Evolutionary conservation across 1,139 yeast genomes (phyloP), one percentile per base, ranked within the genome.

Genomic region (Suhomyces guaymorum): DNA sequence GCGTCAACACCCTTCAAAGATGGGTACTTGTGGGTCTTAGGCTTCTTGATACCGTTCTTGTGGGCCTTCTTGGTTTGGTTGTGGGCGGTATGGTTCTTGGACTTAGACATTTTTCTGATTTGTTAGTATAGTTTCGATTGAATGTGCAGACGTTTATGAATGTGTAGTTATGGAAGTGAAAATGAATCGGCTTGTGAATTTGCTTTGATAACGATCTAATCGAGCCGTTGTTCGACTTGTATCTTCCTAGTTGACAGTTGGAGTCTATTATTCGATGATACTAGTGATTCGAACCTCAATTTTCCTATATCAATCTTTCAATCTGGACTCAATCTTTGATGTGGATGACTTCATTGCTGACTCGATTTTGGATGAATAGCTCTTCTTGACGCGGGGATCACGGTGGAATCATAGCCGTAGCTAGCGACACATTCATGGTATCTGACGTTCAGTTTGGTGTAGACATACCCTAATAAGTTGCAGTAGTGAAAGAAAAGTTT

Each of bases 11-110:
- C 96, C 79, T 87, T 90, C 75, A 88, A 81, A 54, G 97, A 89
- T 59, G 97, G 96, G 82, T 90, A 88, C 80, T 87, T 90, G 95
- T 81, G 75, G 68, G 96, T 84, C 82, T 78, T 85, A 63, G 97
- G 96, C 90, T 90, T 92, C 87, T 90, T 92, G 80, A 92, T 92
- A 78, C 98, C 98, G 87, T 92, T 92, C 73, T 82, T 90, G 96
- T 92, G 98, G 66, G 97, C 97, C 95, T 92, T 92, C 73, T 76
- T 85, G 89, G 86, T 87, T 76, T 92, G 97, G 95, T 92, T 92
- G 80, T 92, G 98, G 78, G 90, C 90, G 78, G 98, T 92, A 75
- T 92, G 98, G 80, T 92, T 92, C 96, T 92, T 92, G 59, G 97
- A 89, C 80, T 90, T 90, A 75, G 97, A 70, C 97, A 90, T 89